These are phyloP conservation scores for Corymbia calophylla DNA, from an alignment of 441 rosid species.

Conservation along the genomic window DNA sequence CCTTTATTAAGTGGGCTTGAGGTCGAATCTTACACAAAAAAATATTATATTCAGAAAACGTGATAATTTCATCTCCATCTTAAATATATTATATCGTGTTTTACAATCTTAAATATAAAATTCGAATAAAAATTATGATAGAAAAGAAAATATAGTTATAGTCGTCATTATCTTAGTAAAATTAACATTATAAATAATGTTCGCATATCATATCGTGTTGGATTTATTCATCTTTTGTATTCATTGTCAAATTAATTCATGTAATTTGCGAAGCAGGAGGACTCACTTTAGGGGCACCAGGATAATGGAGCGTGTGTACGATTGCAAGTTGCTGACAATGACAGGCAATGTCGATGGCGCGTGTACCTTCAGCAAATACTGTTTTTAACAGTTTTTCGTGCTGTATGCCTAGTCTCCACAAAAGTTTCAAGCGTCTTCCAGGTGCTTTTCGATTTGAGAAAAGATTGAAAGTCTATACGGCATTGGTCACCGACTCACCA, in stretches of 20 bases:
- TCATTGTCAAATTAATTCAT: background rate
- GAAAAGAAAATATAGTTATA: background rate
- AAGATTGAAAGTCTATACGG: background rate
- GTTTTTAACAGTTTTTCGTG: background rate
- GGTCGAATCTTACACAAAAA: background rate
- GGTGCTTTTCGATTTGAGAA: background rate
- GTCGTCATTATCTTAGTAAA: background rate
- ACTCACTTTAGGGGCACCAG: background rate
- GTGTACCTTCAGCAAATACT: background rate
- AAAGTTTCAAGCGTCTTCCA: background rate
- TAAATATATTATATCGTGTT: background rate
- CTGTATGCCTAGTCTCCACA: background rate
- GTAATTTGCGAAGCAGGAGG: background rate
- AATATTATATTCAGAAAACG: background rate
- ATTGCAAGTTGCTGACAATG: background rate
- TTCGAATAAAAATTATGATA: rapidly evolving
- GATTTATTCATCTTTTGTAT: too few relatives aligned
- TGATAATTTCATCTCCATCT: background rate
- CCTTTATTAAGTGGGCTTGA: background rate
- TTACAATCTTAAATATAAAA: background rate
- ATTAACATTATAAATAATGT: background rate
- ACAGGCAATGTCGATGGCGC: background rate
- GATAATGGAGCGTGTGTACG: background rate
- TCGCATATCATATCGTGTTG: background rate
- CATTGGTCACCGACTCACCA: background rate